Evolutionary conservation across 225 moss, liverwort and hornwort species (phyloP).

Genomic region (Asterella californica): DNA sequence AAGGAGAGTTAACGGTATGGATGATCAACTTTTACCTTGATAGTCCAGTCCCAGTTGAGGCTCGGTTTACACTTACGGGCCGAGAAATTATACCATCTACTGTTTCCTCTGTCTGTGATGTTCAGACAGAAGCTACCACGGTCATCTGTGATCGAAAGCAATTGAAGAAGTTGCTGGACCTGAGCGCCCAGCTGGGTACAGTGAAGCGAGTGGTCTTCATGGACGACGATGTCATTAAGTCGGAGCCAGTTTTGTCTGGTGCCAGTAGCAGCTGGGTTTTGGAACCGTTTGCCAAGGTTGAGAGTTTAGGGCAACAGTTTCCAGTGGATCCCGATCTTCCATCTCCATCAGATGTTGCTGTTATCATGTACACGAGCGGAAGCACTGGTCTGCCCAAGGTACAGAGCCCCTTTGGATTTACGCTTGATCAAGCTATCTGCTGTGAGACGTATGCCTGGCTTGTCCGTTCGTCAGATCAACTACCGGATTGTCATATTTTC

Average conservation of each 20-base stretch:
- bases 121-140: constrained; percentile 80
- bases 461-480: background rate
- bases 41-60: background rate
- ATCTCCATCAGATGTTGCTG: constrained; percentile 64
- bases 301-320: constrained; percentile 60
- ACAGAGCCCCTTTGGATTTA: background rate
- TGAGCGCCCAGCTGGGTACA: constrained; percentile 51
- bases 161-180: constrained; percentile 65
- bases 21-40: background rate
- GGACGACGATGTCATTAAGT: constrained; percentile 53
- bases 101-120: background rate
- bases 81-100: background rate
- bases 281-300: constrained; percentile 56
- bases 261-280: constrained; percentile 56
- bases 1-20: background rate
- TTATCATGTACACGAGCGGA: constrained; percentile 99
- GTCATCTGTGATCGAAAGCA: constrained; percentile 94
- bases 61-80: background rate
- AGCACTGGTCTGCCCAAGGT: constrained; percentile 98
- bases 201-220: constrained; percentile 77
- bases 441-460: background rate
- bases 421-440: background rate
- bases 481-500: no score
- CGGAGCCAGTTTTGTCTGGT: constrained; percentile 54
- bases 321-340: constrained; percentile 65